Evolutionary conservation across 2,329 filamentous ascomycete genomes (phyloP), one percentile per base, ranked within the genome.

Genomic region (Paracoccidioides lutzii): DNA sequence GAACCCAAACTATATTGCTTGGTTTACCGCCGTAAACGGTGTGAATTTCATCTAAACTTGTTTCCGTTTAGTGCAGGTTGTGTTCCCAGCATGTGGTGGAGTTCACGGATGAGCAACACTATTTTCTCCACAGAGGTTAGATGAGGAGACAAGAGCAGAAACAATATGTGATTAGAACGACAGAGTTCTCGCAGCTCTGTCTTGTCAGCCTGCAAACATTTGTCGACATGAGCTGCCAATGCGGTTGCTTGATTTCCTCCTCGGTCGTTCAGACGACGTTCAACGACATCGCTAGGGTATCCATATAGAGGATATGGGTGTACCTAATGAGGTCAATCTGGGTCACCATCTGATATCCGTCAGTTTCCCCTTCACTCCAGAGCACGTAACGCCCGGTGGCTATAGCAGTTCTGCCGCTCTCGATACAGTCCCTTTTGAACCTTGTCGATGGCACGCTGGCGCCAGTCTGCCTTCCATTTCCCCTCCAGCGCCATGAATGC

Each of bases 301-400:
- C 65, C 33, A 84, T 61, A 60, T 84, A 84, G 10, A 85, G 45
- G 12, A 85, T 78, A 59, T 84, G 80, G 0, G 79, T 81, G 62
- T 74, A 84, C 0, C 65, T 71, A 0, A 69, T 45, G 3, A 75
- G 51, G 55, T 84, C 81, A 6, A 61, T 66, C 1, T 65, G 9
- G 0, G 77, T 82, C 52, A 66, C 72, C 0, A 79, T 72, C 5
- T 58, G 14, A 0, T 63, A 15, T 37, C 63, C 66, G n/a, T 32
- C 41, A 7, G 63, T 57, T 10, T 41, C 33, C n/a, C 49, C 52
- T 0, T 71, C 61, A 1, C 63, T 63, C 77, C 78, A 82, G 59
- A 83, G 78, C 69, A 77, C 78, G 62, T 71, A 77, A 62, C 84
- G 79, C 0, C 79, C 80, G 4, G 77, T 67, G 3, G 84, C 76